phyloP scores from a whole-genome alignment of 306 rosid genomes.

The Sechiopsis laciniata region DNA sequence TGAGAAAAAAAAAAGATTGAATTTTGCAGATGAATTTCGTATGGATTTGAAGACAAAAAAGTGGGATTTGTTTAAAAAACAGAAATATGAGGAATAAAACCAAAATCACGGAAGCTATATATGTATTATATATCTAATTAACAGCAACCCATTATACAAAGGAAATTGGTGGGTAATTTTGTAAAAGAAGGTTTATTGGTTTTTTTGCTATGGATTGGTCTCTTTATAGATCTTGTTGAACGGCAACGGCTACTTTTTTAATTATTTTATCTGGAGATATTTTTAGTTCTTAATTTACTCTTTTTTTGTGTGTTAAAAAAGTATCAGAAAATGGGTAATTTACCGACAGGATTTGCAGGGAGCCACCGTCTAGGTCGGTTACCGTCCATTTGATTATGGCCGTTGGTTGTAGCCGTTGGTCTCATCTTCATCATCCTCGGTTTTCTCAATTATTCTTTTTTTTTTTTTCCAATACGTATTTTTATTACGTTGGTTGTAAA shows the following conservation, averaged over 20 bases:
- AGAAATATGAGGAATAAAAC: too few species aligned
- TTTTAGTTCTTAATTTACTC: background rate
- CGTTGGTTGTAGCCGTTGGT: constrained; percentile 15
- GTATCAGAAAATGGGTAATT: background rate
- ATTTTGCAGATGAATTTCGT: background rate
- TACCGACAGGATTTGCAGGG: background rate
- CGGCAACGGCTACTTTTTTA: constrained; percentile 20
- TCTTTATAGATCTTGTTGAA: constrained; percentile 3
- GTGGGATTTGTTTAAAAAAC: background rate
- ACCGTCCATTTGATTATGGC: background rate
- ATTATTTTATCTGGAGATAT: background rate
- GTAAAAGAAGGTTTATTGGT: background rate
- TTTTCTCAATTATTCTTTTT: background rate
- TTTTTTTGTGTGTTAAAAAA: background rate
- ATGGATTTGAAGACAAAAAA: background rate
- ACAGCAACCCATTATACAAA: constrained; percentile 11
- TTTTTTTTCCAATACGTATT: background rate
- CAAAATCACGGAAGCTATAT: background rate
- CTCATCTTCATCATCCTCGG: constrained; percentile 7
- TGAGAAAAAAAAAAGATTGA: background rate
- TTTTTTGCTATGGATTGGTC: background rate
- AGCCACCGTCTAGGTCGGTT: constrained; percentile 14
- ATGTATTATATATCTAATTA: background rate
- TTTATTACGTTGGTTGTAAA: too few species aligned
- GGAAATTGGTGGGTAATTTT: background rate